A percentile compares a stretch with the other conserved stretches of the same genome.
phyloP scores from a whole-genome alignment of 2,329 filamentous ascomycete genomes.

The Lecanicillium sp. region DNA sequence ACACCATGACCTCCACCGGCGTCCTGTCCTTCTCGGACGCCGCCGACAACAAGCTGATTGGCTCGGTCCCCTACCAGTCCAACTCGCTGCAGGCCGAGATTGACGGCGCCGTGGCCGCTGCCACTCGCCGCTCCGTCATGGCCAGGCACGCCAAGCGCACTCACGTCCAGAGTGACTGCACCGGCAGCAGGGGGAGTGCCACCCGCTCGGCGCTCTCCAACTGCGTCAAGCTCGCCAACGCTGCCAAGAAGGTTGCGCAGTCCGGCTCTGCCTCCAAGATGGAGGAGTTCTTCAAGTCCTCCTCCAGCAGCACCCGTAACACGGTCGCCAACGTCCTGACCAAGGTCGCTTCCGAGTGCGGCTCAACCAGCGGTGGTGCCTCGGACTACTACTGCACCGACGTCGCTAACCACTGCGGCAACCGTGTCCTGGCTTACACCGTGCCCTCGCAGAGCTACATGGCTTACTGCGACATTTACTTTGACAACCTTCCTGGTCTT shows the following conservation, averaged over 20 bases:
- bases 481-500: constrained; percentile 10
- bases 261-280: constrained; percentile 42
- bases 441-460: constrained; percentile 6
- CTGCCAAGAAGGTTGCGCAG: constrained; percentile 41
- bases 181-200: neutral
- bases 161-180: constrained; percentile 35
- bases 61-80: constrained; percentile 47
- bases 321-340: constrained; percentile 40
- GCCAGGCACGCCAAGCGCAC: constrained; percentile 33
- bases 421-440: constrained; percentile 28
- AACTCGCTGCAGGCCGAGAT: constrained; percentile 43
- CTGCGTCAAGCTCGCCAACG: constrained; percentile 43
- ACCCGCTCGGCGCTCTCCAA: constrained; percentile 24
- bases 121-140: constrained; percentile 34
- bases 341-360: constrained; percentile 41
- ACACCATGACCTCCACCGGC: constrained; percentile 48
- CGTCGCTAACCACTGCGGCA: constrained; percentile 29
- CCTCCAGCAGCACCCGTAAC: constrained; percentile 29
- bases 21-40: constrained; percentile 46
- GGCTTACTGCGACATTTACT: constrained; percentile 9
- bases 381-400: constrained; percentile 50
- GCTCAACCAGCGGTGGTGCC: constrained; percentile 31
- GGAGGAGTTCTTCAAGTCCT: constrained; percentile 57
- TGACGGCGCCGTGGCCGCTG: constrained; percentile 42
- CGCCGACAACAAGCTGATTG: constrained; percentile 44